Conservation (phyloP, 1,284 basidiomycete genomes). For the Agroathelia rolfsii region DNA sequence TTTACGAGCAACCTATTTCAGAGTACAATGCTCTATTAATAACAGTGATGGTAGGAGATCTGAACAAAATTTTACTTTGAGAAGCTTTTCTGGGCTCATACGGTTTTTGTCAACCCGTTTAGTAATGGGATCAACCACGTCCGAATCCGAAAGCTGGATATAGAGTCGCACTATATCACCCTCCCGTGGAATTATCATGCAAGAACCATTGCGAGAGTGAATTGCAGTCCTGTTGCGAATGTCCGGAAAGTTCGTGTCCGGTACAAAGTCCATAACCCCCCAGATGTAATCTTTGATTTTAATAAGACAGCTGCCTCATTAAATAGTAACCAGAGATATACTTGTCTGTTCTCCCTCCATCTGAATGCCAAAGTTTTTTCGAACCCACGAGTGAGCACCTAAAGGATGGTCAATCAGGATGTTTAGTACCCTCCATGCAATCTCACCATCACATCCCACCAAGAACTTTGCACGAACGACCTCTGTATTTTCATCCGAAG, state of each 20-base stretch:
- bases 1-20: constrained; percentile 15
- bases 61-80: constrained; percentile 18
- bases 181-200: constrained; percentile 35
- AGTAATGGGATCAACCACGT: constrained; percentile 20
- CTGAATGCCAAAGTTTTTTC: constrained; percentile 36
- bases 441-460: constrained; percentile 41
- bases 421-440: constrained; percentile 2
- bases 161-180: constrained; percentile 32
- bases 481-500: constrained; percentile 26
- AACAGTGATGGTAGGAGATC: background rate
- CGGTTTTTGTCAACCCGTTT: constrained; percentile 31
- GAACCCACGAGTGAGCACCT: constrained; percentile 55
- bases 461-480: constrained; percentile 44
- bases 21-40: background rate
- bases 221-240: constrained; percentile 47
- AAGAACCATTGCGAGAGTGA: constrained; percentile 42
- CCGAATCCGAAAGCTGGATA: constrained; percentile 32
- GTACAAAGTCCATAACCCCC: constrained; percentile 46
- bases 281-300: constrained; percentile 36
- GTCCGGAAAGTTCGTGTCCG: constrained; percentile 52
- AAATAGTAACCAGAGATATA: constrained; percentile 12
- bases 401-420: background rate
- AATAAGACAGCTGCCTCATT: constrained; percentile 2
- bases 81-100: constrained; percentile 32
- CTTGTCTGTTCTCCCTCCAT: constrained; percentile 53